Conservation (phyloP, 139 green algal genomes). For the Chlorella vulgaris region DNA sequence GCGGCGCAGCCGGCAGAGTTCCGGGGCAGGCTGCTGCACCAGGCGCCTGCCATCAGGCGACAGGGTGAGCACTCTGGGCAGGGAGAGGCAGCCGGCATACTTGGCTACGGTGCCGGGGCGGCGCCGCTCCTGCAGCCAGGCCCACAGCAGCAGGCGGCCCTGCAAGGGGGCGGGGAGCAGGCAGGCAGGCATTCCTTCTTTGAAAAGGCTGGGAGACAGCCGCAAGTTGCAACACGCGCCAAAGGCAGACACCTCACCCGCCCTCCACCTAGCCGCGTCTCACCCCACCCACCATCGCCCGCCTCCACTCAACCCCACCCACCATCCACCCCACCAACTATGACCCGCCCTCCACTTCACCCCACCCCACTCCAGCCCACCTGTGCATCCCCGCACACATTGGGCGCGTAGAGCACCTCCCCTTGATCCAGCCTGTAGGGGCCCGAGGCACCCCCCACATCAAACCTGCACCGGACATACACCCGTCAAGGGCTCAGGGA, state of each 20-base stretch:
- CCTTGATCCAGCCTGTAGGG: slow-evolving; percentile 65
- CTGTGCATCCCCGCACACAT: slow-evolving; percentile 53
- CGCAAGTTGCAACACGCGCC: too few relatives aligned
- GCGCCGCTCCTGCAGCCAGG: slow-evolving; percentile 86
- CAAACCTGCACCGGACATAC: slow-evolving; percentile 29
- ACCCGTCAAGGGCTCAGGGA: too few relatives aligned
- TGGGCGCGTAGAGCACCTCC: slow-evolving; percentile 71
- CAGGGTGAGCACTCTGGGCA: slow-evolving; percentile 68
- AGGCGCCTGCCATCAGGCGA: slow-evolving; percentile 41
- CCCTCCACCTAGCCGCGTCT: too few relatives aligned
- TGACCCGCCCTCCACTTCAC: neutral
- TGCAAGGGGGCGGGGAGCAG: too few relatives aligned
- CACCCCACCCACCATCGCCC: too few relatives aligned
- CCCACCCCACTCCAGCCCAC: neutral
- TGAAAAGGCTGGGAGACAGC: too few relatives aligned
- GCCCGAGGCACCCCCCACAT: slow-evolving; percentile 50
- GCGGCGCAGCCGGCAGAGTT: slow-evolving; percentile 38
- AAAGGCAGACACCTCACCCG: too few relatives aligned
- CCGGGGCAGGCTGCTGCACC: slow-evolving; percentile 49
- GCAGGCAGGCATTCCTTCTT: neutral
- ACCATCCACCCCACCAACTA: neutral
- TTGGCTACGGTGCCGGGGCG: slow-evolving; percentile 63
- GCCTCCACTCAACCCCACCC: too few relatives aligned
- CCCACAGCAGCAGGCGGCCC: slow-evolving; percentile 81
- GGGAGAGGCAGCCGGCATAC: slow-evolving; percentile 84